Evolutionary conservation across 805 yeast genomes (phyloP).

Genomic region (Pichia pseudocactophila): DNA sequence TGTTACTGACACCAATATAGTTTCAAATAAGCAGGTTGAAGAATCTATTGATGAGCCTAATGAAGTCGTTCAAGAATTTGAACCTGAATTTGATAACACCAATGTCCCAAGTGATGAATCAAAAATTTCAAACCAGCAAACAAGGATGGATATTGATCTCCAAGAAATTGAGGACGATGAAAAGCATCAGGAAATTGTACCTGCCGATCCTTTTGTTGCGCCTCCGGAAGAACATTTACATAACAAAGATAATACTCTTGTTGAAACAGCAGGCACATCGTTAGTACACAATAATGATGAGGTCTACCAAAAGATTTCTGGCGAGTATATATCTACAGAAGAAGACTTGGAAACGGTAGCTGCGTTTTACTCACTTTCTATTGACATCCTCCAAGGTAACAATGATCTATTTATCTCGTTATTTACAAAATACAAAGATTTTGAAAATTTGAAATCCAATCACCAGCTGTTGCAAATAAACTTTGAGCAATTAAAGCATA

Average conservation of each 20-base stretch:
- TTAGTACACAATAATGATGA: not conserved
- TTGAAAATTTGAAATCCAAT: slow-evolving; percentile 30
- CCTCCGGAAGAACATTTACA: no score
- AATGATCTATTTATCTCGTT: slow-evolving; percentile 20
- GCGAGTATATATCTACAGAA: slow-evolving; percentile 2
- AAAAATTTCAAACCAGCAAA: not conserved
- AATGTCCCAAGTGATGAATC: no score
- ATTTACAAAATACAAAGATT: slow-evolving; percentile 25
- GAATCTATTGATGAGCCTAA: no score
- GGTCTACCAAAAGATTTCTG: not conserved
- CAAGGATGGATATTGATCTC: not conserved
- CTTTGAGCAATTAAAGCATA: slow-evolving; percentile 33
- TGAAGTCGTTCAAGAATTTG: no score
- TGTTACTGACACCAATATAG: no score
- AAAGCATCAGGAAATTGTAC: not conserved
- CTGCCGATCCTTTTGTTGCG: no score
- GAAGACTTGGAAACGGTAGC: slow-evolving; percentile 20
- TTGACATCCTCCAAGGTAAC: slow-evolving; percentile 17
- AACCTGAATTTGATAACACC: not conserved
- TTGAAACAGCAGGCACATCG: not conserved
- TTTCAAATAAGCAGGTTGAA: no score
- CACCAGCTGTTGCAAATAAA: slow-evolving; percentile 30
- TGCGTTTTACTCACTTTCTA: slow-evolving; percentile 28
- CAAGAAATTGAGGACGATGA: slow-evolving; percentile 2
- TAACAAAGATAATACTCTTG: not conserved